Evolutionary conservation across 345 rosid genomes (phyloP).

Genomic region (Gossypium australe): DNA sequence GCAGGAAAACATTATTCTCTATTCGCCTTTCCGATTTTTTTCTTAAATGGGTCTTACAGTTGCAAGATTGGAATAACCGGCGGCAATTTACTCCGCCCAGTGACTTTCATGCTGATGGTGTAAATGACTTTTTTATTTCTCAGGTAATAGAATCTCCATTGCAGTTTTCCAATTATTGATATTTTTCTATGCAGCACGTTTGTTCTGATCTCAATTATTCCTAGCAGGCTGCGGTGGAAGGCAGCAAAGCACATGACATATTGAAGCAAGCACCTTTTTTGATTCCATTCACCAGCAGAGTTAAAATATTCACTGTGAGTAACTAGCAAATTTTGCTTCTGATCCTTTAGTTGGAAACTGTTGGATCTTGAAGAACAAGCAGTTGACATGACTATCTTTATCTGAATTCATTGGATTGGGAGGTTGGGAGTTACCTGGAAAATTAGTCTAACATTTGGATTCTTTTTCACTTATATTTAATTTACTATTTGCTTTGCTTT

Average conservation of each 20-base stretch:
- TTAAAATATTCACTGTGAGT: slow-evolving; percentile 73
- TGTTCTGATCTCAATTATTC: slow-evolving; percentile 13
- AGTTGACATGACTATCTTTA: neutral
- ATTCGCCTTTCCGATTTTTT: slow-evolving; percentile 16
- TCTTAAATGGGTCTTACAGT: slow-evolving; percentile 30
- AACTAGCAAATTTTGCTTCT: neutral
- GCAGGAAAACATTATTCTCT: slow-evolving; percentile 15
- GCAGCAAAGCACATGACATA: slow-evolving; percentile 88
- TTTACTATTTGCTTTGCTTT: slow-evolving; percentile 1
- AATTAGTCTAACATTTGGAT: slow-evolving; percentile 6
- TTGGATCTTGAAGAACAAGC: slow-evolving; percentile 1
- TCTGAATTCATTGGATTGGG: neutral
- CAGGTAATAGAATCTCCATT: slow-evolving; percentile 56
- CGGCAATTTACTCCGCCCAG: slow-evolving; percentile 67
- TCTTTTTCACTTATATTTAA: slow-evolving; percentile 1
- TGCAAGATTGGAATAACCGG: slow-evolving; percentile 98
- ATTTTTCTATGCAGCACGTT: slow-evolving; percentile 5
- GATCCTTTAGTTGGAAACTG: neutral
- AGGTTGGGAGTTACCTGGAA: neutral
- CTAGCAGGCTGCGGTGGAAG: slow-evolving; percentile 71
- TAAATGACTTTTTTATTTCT: slow-evolving; percentile 79
- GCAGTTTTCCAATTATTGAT: neutral
- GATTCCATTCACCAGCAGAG: slow-evolving; percentile 95
- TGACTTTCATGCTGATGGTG: slow-evolving; percentile 91
- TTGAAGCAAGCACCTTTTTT: slow-evolving; percentile 94